These are phyloP conservation scores for Fusarium longipes DNA, from an alignment of 2,329 filamentous ascomycete species.

Conservation along the genomic window DNA sequence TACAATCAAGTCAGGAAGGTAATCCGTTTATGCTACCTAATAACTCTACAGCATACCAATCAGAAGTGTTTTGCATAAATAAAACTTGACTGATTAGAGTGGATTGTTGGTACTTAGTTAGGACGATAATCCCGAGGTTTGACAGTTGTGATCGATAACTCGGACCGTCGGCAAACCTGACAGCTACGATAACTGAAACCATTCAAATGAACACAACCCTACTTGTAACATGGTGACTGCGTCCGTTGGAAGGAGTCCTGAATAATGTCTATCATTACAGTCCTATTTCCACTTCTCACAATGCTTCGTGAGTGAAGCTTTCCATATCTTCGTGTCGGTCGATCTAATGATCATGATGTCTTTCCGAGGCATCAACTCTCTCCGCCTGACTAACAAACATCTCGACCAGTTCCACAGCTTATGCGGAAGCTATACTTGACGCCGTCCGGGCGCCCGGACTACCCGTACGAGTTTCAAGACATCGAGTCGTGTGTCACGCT, in stretches of 20 bases:
- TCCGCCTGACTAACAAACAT: neutral
- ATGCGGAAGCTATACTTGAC: conserved; percentile 11
- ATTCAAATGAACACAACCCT: neutral
- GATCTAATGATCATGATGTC: neutral
- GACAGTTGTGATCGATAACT: neutral
- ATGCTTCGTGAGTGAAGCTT: neutral
- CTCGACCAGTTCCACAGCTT: conserved; percentile 2
- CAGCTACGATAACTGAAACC: neutral
- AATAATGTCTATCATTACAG: neutral
- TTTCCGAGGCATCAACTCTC: neutral
- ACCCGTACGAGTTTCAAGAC: conserved; percentile 13
- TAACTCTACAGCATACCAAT: neutral
- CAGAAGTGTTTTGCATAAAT: neutral
- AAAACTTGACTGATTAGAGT: neutral
- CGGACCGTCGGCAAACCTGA: neutral
- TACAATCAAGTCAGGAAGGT: neutral
- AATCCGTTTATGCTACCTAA: neutral
- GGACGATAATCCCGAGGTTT: neutral
- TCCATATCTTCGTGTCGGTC: neutral
- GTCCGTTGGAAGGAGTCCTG: neutral
- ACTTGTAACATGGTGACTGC: neutral
- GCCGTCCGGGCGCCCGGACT: conserved; percentile 23
- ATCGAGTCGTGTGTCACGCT: conserved; percentile 29
- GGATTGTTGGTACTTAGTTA: too few relatives aligned
- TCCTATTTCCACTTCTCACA: too few relatives aligned